Conservation (phyloP, 2,329 filamentous ascomycete genomes). For the Paecilomyces dactylethromorphus region DNA sequence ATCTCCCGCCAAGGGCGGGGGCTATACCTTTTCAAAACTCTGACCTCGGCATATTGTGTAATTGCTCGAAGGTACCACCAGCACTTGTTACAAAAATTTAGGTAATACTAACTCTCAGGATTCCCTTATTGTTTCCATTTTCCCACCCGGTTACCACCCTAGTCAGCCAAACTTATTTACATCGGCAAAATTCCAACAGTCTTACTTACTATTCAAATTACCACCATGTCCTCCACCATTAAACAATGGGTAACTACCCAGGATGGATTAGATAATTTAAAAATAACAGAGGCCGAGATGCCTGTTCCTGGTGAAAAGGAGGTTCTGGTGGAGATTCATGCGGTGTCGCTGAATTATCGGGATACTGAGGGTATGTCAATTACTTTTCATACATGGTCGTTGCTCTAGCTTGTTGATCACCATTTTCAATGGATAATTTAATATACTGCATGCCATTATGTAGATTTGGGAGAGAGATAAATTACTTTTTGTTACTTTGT, state of each 20-base stretch:
- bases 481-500: neutral
- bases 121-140: neutral
- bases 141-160: neutral
- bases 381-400: neutral
- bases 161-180: neutral
- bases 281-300: slow-evolving; percentile 38
- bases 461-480: neutral
- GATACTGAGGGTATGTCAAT: slow-evolving; percentile 35
- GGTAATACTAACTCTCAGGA: neutral
- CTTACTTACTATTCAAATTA: neutral
- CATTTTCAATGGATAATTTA: neutral
- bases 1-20: neutral
- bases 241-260: slow-evolving; percentile 51
- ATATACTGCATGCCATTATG: neutral
- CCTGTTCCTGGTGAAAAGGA: slow-evolving; percentile 46
- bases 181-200: neutral
- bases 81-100: neutral
- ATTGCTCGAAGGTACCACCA: neutral
- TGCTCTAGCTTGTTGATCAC: neutral
- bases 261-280: slow-evolving; percentile 51
- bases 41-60: neutral
- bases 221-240: slow-evolving; percentile 7
- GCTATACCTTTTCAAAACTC: neutral
- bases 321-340: slow-evolving; percentile 46
- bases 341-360: slow-evolving; percentile 50